Percentiles rank a stretch among this genome's conserved stretches.
phyloP scores from a whole-genome alignment of 2,329 filamentous ascomycete species.

The Chrysoporthe austroafricana region DNA sequence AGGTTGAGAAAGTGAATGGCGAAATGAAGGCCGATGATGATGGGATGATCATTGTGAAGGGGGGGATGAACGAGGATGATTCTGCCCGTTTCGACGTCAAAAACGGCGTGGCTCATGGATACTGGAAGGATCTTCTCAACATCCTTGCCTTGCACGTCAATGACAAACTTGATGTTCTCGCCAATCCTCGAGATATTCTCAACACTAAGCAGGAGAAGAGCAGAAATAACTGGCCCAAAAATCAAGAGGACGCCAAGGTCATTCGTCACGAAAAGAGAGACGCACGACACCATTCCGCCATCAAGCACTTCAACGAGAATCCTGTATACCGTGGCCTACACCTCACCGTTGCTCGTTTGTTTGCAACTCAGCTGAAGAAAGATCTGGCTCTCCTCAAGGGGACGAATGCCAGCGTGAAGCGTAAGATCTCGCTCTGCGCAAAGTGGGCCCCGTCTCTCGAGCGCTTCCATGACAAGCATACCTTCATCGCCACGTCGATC shows the following conservation, averaged over 20 bases:
- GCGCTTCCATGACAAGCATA: slow-evolving; percentile 61
- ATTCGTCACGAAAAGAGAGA: slow-evolving; percentile 39
- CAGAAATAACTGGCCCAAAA: slow-evolving; percentile 29
- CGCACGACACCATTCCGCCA: slow-evolving; percentile 45
- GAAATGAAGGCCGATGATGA: slow-evolving; percentile 36
- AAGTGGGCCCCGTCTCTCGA: slow-evolving; percentile 64
- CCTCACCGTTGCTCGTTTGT: slow-evolving; percentile 56
- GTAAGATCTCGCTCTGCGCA: slow-evolving; percentile 56
- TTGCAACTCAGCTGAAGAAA: slow-evolving; percentile 56
- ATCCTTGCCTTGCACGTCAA: slow-evolving; percentile 57
- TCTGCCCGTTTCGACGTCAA: slow-evolving; percentile 45
- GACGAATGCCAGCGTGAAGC: slow-evolving; percentile 44
- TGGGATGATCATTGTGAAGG: slow-evolving; percentile 40
- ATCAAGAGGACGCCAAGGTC: slow-evolving; percentile 33
- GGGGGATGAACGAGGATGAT: slow-evolving; percentile 43
- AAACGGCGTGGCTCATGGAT: slow-evolving; percentile 59
- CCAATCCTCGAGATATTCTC: slow-evolving; percentile 45
- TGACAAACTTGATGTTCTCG: slow-evolving; percentile 47
- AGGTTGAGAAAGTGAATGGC: slow-evolving; percentile 44
- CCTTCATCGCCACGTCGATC: slow-evolving; percentile 59
- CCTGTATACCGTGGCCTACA: slow-evolving; percentile 56
- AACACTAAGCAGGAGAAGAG: slow-evolving; percentile 40
- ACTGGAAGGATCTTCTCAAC: slow-evolving; percentile 66
- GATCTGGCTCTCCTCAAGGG: slow-evolving; percentile 50
- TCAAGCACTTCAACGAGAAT: slow-evolving; percentile 46